Conservation (phyloP, 768 basidiomycete genomes). For the Trametes meyenii region DNA sequence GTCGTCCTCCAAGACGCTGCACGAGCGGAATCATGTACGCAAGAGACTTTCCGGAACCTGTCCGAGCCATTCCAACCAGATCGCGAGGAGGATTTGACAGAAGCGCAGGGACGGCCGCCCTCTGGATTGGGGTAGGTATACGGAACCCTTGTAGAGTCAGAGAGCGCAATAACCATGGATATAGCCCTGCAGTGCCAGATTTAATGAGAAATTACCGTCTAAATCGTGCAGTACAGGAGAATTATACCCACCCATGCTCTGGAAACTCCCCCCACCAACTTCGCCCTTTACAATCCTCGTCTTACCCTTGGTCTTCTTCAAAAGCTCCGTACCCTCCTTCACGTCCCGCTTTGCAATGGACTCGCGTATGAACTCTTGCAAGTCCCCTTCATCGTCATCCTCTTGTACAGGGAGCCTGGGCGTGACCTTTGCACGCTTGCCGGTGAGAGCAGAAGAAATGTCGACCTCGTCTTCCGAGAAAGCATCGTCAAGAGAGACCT, state of each 20-base stretch:
- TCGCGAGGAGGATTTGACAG: constrained; percentile 85
- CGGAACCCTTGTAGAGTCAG: constrained; percentile 92
- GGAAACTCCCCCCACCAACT: constrained; percentile 92
- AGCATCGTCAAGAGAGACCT: constrained; percentile 14
- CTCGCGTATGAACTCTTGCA: constrained; percentile 65
- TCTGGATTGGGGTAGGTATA: constrained; percentile 95
- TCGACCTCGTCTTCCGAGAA: constrained; percentile 50
- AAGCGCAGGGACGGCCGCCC: constrained; percentile 83
- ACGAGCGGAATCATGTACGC: constrained; percentile 94
- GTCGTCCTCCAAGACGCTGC: constrained; percentile 80
- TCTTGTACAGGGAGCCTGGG: not conserved
- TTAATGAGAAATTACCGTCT: not conserved
- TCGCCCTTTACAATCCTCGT: constrained; percentile 71
- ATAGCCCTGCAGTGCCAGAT: constrained; percentile 57
- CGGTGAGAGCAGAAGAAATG: constrained; percentile 62
- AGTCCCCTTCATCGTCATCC: constrained; percentile 45
- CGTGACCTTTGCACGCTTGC: constrained; percentile 28
- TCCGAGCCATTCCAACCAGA: constrained; percentile 97
- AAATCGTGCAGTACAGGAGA: not conserved
- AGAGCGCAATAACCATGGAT: constrained; percentile 81
- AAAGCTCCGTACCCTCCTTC: constrained; percentile 71
- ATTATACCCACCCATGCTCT: constrained; percentile 81
- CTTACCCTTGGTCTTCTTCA: constrained; percentile 80
- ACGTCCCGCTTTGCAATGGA: constrained; percentile 74
- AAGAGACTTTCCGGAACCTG: constrained; percentile 96